Evolutionary conservation across 2,329 filamentous ascomycete species (phyloP).

Genomic region (Cladophialophora chaetospira): DNA sequence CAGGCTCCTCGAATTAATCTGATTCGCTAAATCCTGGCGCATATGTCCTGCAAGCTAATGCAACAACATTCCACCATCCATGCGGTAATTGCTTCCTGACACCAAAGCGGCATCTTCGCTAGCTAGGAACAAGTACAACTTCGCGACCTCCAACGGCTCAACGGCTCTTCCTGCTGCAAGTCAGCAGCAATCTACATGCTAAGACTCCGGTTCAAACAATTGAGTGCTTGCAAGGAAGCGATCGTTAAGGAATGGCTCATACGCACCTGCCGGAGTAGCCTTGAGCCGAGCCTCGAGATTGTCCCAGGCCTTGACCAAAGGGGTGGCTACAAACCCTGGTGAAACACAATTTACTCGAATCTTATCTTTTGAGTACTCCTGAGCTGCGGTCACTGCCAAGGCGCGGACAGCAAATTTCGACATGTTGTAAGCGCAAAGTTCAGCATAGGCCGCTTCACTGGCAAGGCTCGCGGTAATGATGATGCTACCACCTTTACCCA

Average conservation of each 20-base stretch:
- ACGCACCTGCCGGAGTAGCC: conserved; percentile 15
- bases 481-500: conserved; percentile 41
- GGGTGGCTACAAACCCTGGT: conserved; percentile 49
- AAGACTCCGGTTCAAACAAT: too few species aligned
- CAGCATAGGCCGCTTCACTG: conserved; percentile 38
- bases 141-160: conserved; percentile 63
- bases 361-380: conserved; percentile 36
- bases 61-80: conserved; percentile 19
- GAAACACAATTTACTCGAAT: conserved; percentile 48
- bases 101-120: conserved; percentile 58
- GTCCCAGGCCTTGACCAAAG: background rate
- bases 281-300: conserved; percentile 12
- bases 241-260: conserved; percentile 38
- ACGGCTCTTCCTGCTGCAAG: conserved; percentile 43
- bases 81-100: conserved; percentile 20
- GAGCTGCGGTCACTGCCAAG: conserved; percentile 44
- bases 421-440: conserved; percentile 45
- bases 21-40: background rate
- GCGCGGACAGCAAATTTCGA: conserved; percentile 49
- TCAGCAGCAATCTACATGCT: conserved; percentile 24
- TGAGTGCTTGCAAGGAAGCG: conserved; percentile 29
- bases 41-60: conserved; percentile 5
- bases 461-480: conserved; percentile 47
- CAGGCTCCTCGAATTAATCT: background rate
- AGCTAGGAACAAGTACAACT: conserved; percentile 68